Evolutionary conservation across 148 eudicot genomes (phyloP).

Genomic region (Drosera capensis): DNA sequence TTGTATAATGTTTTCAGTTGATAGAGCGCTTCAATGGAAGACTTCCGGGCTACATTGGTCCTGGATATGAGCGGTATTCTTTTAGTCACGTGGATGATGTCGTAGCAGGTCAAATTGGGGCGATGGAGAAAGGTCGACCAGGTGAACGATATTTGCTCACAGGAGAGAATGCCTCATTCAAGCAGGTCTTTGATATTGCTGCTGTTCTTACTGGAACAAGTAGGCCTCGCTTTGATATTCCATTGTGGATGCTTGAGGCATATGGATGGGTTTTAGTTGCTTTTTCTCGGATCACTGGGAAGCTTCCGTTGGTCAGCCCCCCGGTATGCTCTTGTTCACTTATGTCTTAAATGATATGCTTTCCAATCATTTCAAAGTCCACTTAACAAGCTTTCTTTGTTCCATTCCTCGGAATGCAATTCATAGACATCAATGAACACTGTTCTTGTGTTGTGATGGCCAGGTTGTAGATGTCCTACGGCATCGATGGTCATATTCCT

Average conservation of each 20-base stretch:
- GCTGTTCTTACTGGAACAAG: slow-evolving; percentile 51
- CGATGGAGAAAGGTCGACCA: slow-evolving; percentile 50
- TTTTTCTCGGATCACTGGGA: slow-evolving; percentile 55
- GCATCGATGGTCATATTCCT: slow-evolving; percentile 80
- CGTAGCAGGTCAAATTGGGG: slow-evolving; percentile 67
- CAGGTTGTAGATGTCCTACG: slow-evolving; percentile 50
- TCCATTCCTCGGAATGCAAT: too few relatives aligned
- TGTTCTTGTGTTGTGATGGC: slow-evolving; percentile 3
- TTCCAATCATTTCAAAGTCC: too few relatives aligned
- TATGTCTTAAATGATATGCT: too few relatives aligned
- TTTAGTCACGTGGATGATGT: slow-evolving; percentile 88
- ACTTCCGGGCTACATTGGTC: slow-evolving; percentile 74
- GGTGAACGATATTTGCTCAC: slow-evolving; percentile 89
- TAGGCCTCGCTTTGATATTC: slow-evolving; percentile 47
- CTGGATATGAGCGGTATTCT: slow-evolving; percentile 45
- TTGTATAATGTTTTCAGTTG: slow-evolving; percentile 21
- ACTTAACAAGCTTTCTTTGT: too few relatives aligned
- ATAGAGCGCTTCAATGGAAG: slow-evolving; percentile 74
- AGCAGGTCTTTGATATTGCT: slow-evolving; percentile 53
- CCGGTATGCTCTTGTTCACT: slow-evolving; percentile 38
- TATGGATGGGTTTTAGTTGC: slow-evolving; percentile 66
- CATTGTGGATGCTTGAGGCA: slow-evolving; percentile 33
- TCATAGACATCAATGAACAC: background rate
- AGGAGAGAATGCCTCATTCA: slow-evolving; percentile 92
- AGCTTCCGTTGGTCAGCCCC: slow-evolving; percentile 74